A percentile compares a stretch with the other conserved stretches of the same genome.
Conservation (phyloP, 1,139 yeast genomes). For the Magnusiomyces sp. region DNA sequence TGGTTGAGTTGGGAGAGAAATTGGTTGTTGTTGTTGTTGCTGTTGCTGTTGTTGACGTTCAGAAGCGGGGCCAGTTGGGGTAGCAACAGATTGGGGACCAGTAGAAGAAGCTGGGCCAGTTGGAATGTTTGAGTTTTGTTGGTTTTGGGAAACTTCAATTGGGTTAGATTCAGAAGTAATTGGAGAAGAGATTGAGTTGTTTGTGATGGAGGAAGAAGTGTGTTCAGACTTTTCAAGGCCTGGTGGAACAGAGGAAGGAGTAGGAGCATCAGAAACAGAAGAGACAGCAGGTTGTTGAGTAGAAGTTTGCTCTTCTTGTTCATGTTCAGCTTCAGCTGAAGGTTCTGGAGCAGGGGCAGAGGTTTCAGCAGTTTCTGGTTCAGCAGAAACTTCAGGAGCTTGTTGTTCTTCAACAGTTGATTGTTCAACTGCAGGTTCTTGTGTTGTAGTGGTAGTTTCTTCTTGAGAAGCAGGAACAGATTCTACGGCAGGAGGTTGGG, state of each 20-base stretch:
- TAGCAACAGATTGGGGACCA: slow-evolving; percentile 6
- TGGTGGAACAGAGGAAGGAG: slow-evolving; percentile 16
- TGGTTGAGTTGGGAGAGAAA: slow-evolving; percentile 18
- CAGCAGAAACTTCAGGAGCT: slow-evolving; percentile 6
- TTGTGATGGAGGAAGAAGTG: slow-evolving; percentile 10
- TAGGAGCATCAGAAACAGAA: slow-evolving; percentile 17
- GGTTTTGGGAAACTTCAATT: slow-evolving; percentile 5
- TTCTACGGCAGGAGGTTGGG: slow-evolving; percentile 14
- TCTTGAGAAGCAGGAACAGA: slow-evolving; percentile 13
- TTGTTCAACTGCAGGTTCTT: slow-evolving; percentile 10
- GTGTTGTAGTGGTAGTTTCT: slow-evolving; percentile 15
- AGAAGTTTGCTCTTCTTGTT: neutral
- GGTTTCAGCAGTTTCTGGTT: slow-evolving; percentile 18
- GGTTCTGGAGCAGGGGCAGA: slow-evolving; percentile 15
- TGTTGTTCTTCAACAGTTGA: slow-evolving; percentile 5
- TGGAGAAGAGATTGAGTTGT: slow-evolving; percentile 13
- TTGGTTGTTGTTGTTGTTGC: slow-evolving; percentile 6
- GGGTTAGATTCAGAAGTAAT: slow-evolving; percentile 16
- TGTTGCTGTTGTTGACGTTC: neutral
- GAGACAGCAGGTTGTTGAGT: slow-evolving; percentile 19
- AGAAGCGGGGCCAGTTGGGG: slow-evolving; percentile 15
- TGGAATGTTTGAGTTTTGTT: neutral
- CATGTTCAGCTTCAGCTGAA: slow-evolving; percentile 12
- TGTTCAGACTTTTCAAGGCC: slow-evolving; percentile 11
- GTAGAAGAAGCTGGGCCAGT: slow-evolving; percentile 13